Conservation (phyloP, 371 early-diverging fungal genomes). For the Apophysomyces sp. region DNA sequence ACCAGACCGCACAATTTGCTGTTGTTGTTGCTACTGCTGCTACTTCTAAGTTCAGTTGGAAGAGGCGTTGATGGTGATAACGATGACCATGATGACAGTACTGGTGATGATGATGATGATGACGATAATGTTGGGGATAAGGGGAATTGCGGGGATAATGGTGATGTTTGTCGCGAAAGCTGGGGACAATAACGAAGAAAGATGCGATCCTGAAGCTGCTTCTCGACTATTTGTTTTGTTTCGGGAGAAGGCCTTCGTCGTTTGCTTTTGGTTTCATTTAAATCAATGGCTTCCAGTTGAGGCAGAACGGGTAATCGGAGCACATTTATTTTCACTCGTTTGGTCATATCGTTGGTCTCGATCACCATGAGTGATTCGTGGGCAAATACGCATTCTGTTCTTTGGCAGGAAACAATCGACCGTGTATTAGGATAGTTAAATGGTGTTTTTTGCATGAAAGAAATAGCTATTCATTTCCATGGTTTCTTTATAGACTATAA, state of each 20-base stretch:
- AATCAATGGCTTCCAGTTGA: background rate
- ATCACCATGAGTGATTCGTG: conserved; percentile 14
- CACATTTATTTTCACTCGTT: conserved; percentile 8
- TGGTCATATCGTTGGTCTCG: conserved; percentile 11
- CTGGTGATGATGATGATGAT: background rate
- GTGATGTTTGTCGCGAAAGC: background rate
- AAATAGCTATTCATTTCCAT: background rate
- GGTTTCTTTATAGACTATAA: conserved; percentile 1
- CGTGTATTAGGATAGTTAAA: conserved; percentile 4
- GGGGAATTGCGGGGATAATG: background rate
- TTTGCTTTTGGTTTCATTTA: background rate
- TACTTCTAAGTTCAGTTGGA: background rate
- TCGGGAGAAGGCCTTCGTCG: conserved; percentile 6
- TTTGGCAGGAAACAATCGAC: background rate
- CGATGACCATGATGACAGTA: too few relatives aligned
- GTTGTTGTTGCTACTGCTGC: background rate
- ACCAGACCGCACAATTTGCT: background rate
- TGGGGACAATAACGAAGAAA: background rate
- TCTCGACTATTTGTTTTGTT: conserved; percentile 8
- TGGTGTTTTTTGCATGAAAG: background rate
- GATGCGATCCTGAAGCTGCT: conserved; percentile 5
- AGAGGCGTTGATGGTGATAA: too few relatives aligned
- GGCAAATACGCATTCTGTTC: conserved; percentile 12
- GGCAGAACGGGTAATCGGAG: conserved; percentile 6
- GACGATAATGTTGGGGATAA: background rate